Evolutionary conservation across 2,329 filamentous ascomycete species (phyloP).

Genomic region (Teratosphaeria nubilosa): DNA sequence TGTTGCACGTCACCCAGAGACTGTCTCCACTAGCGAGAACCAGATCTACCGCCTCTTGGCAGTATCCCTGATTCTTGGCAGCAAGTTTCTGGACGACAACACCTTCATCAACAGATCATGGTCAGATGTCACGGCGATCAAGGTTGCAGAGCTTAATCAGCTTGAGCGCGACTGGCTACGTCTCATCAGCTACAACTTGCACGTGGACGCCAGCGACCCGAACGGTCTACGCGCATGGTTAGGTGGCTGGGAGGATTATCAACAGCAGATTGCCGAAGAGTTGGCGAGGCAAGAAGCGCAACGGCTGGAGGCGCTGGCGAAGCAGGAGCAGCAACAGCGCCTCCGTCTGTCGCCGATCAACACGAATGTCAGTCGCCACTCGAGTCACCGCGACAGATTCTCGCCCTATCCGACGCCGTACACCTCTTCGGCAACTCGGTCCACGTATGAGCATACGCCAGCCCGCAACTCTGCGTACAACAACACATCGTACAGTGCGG

Average conservation of each 20-base stretch:
- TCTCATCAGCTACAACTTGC: slow-evolving; percentile 73
- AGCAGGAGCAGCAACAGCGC: slow-evolving; percentile 16
- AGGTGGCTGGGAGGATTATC: slow-evolving; percentile 56
- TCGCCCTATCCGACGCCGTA: slow-evolving; percentile 28
- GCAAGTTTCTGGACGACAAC: slow-evolving; percentile 94
- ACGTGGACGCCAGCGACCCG: slow-evolving; percentile 70
- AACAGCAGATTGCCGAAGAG: slow-evolving; percentile 36
- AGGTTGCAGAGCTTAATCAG: slow-evolving; percentile 70
- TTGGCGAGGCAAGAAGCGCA: slow-evolving; percentile 26
- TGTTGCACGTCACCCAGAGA: slow-evolving; percentile 39
- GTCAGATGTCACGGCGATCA: slow-evolving; percentile 88
- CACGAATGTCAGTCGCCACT: slow-evolving; percentile 49
- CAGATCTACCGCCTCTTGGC: slow-evolving; percentile 84
- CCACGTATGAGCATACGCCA: slow-evolving; percentile 20
- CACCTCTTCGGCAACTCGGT: slow-evolving; percentile 14
- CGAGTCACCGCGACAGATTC: slow-evolving; percentile 35
- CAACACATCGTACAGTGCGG: slow-evolving; percentile 22
- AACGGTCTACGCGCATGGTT: slow-evolving; percentile 60
- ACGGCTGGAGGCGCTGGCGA: neutral
- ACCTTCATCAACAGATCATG: slow-evolving; percentile 96
- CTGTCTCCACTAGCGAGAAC: slow-evolving; percentile 41
- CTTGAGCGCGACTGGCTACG: slow-evolving; percentile 83
- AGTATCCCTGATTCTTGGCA: slow-evolving; percentile 72
- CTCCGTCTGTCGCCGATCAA: slow-evolving; percentile 50
- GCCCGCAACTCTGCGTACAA: slow-evolving; percentile 22